These are phyloP conservation scores for Coprinellus aureogranulatus DNA, from an alignment of 768 basidiomycete genomes.

Conservation along the genomic window DNA sequence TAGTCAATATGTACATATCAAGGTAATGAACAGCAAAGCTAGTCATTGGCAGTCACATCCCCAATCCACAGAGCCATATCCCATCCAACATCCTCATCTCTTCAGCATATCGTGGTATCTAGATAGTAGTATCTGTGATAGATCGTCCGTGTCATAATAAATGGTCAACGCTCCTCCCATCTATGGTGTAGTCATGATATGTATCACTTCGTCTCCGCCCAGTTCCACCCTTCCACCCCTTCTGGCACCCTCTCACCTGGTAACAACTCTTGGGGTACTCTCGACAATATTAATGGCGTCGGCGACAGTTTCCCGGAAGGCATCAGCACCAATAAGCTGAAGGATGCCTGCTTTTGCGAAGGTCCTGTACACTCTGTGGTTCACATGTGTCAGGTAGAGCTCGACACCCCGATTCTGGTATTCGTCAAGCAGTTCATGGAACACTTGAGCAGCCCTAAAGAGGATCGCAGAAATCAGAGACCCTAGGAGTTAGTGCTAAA, in stretches of 20 bases:
- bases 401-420: constrained; percentile 62
- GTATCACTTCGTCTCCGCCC: not conserved
- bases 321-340: constrained; percentile 45
- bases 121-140: not conserved
- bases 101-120: no score
- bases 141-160: not conserved
- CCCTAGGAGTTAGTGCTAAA: not conserved
- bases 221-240: not conserved
- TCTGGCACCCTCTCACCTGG: not conserved
- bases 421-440: constrained; percentile 73
- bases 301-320: constrained; percentile 49
- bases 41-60: no score
- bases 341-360: constrained; percentile 53
- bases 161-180: not conserved
- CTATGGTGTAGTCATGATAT: not conserved
- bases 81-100: no score
- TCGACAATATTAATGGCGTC: constrained; percentile 49
- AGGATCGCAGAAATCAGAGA: no score
- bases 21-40: no score
- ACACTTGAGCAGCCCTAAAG: constrained; percentile 80
- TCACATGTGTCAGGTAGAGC: constrained; percentile 52
- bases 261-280: not conserved
- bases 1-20: no score
- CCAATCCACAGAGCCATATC: no score
- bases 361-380: constrained; percentile 34